These are phyloP conservation scores for Malassezia sp. DNA, from an alignment of 1,284 basidiomycete species.

Conservation along the genomic window DNA sequence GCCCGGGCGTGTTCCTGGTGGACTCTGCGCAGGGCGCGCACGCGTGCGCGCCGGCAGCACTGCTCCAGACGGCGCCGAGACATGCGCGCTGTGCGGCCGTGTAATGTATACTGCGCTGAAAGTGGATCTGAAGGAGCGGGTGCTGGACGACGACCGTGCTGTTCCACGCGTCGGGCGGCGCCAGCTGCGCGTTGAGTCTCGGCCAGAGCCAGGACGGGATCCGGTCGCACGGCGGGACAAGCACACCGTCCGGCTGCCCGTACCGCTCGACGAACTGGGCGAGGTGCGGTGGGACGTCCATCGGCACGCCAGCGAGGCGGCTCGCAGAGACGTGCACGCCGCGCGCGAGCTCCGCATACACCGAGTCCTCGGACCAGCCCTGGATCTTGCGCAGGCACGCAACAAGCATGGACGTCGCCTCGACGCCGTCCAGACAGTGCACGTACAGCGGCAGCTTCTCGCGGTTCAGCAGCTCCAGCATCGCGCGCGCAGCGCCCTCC, in stretches of 20 bases:
- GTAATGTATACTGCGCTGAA: slow-evolving; percentile 20
- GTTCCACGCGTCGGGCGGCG: not conserved
- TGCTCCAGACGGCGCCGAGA: slow-evolving; percentile 9
- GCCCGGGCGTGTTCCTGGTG: slow-evolving; percentile 3
- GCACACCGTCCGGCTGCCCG: slow-evolving; percentile 34
- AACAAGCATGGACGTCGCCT: slow-evolving; percentile 33
- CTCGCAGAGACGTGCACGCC: slow-evolving; percentile 24
- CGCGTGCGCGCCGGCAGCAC: not conserved
- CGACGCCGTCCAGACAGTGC: slow-evolving; percentile 42
- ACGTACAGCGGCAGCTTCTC: slow-evolving; percentile 39
- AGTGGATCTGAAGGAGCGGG: slow-evolving; percentile 33
- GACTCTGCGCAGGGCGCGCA: slow-evolving; percentile 5
- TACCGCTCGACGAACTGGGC: slow-evolving; percentile 33
- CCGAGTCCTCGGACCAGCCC: slow-evolving; percentile 27
- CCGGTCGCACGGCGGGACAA: slow-evolving; percentile 24
- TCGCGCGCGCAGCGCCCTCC: slow-evolving; percentile 31
- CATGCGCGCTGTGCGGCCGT: slow-evolving; percentile 5
- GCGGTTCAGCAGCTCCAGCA: slow-evolving; percentile 29
- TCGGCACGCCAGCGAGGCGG: slow-evolving; percentile 20
- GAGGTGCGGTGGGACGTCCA: slow-evolving; percentile 27
- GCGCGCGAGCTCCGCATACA: slow-evolving; percentile 30
- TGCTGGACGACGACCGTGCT: slow-evolving; percentile 24
- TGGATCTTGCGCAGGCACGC: slow-evolving; percentile 41
- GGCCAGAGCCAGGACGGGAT: slow-evolving; percentile 34
- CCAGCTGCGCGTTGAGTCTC: slow-evolving; percentile 20